These are phyloP conservation scores for Escallonia herrerae DNA, from an alignment of 129 eudicot species.

Conservation along the genomic window DNA sequence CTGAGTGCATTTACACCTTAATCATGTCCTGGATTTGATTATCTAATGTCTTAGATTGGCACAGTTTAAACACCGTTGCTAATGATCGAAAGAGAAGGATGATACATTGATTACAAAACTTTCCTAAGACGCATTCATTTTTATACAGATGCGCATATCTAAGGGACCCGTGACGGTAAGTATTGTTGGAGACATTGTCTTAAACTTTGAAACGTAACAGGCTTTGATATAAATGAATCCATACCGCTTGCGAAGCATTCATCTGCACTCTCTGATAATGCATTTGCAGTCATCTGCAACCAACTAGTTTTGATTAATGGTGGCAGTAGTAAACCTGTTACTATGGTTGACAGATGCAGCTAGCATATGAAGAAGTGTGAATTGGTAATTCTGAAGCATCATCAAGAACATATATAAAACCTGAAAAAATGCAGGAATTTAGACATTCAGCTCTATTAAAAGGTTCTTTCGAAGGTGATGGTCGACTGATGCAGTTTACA, in stretches of 20 bases:
- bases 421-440: no score
- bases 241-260: constrained; percentile 89
- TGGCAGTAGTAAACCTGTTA: background rate
- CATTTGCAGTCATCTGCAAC: constrained; percentile 92
- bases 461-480: no score
- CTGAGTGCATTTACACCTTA: no score
- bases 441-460: no score
- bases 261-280: constrained; percentile 93
- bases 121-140: constrained; percentile 60
- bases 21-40: no score
- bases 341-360: background rate
- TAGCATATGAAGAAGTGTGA: no score
- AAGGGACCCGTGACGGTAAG: constrained; percentile 31
- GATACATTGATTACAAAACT: constrained; percentile 71
- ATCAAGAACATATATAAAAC: no score
- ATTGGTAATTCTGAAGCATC: no score
- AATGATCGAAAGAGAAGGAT: constrained; percentile 16
- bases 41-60: background rate
- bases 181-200: constrained; percentile 72
- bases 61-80: background rate
- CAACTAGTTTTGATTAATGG: constrained; percentile 20
- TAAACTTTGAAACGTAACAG: constrained; percentile 66
- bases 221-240: constrained; percentile 93
- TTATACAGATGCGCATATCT: constrained; percentile 50
- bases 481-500: no score